A percentile compares a stretch with the other conserved stretches of the same genome.
phyloP scores from a whole-genome alignment of 371 early-diverging fungal genomes.

The Haplosporangium sp. region DNA sequence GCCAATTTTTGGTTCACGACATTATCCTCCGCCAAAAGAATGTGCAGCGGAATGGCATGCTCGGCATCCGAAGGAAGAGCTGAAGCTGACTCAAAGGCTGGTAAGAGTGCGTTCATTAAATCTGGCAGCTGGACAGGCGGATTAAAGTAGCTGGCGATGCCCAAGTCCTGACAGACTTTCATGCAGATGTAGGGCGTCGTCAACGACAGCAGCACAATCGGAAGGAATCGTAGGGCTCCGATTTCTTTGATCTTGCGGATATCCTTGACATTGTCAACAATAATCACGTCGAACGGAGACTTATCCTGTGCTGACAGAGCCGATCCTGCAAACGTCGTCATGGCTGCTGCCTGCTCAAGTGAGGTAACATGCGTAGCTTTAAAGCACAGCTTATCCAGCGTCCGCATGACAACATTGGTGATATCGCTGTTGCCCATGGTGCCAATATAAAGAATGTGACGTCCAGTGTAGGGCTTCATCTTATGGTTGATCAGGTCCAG shows the following conservation, averaged over 20 bases:
- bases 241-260: slow-evolving; percentile 67
- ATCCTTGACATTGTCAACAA: slow-evolving; percentile 63
- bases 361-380: slow-evolving; percentile 56
- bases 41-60: slow-evolving; percentile 63
- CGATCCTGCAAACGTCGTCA: slow-evolving; percentile 29
- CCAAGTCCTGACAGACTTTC: slow-evolving; percentile 72
- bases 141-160: slow-evolving; percentile 73
- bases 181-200: slow-evolving; percentile 63
- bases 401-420: slow-evolving; percentile 46
- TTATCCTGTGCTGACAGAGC: slow-evolving; percentile 23
- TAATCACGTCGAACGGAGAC: slow-evolving; percentile 64
- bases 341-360: slow-evolving; percentile 56
- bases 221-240: slow-evolving; percentile 68
- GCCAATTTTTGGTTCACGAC: slow-evolving; percentile 85
- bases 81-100: slow-evolving; percentile 76
- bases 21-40: slow-evolving; percentile 86
- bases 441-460: slow-evolving; percentile 63
- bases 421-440: slow-evolving; percentile 56
- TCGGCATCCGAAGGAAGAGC: slow-evolving; percentile 65
- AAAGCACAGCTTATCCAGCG: slow-evolving; percentile 57
- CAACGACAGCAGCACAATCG: slow-evolving; percentile 70
- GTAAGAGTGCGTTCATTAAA: slow-evolving; percentile 71
- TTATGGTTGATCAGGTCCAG: slow-evolving; percentile 58
- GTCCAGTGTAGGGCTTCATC: slow-evolving; percentile 58
- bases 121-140: slow-evolving; percentile 68